phyloP scores from a whole-genome alignment of 148 eudicot species.

The Cornus controversa region DNA sequence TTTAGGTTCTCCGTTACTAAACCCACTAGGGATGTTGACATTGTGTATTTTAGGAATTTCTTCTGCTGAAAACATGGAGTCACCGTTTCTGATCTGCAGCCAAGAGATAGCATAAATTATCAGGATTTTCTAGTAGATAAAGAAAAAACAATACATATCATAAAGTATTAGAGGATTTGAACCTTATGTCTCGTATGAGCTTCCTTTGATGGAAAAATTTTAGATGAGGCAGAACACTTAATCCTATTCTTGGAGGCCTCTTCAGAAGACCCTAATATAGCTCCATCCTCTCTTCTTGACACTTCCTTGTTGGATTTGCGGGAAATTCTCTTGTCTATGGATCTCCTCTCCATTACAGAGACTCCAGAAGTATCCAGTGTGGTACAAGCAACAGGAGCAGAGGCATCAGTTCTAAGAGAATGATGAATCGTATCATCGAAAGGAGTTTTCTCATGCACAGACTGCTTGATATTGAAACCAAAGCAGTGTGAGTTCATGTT shows the following conservation, averaged over 20 bases:
- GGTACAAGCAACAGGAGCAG: conserved; percentile 24
- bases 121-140: not conserved
- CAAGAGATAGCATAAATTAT: conserved; percentile 18
- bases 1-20: conserved; percentile 30
- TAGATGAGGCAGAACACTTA: conserved; percentile 11
- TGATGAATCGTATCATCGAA: conserved; percentile 23
- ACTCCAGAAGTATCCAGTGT: conserved; percentile 25
- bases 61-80: conserved; percentile 29
- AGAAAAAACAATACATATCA: conserved; percentile 5
- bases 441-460: conserved; percentile 25
- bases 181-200: conserved; percentile 49
- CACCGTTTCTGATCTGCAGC: conserved; percentile 47
- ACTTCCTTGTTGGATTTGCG: conserved; percentile 42
- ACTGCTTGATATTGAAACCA: conserved; percentile 28
- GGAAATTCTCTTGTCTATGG: conserved; percentile 41
- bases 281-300: conserved; percentile 34
- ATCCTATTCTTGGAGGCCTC: conserved; percentile 26
- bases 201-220: conserved; percentile 26
- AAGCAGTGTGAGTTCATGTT: conserved; percentile 16
- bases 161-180: conserved; percentile 7
- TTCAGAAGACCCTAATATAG: conserved; percentile 25
- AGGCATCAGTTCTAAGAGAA: conserved; percentile 11
- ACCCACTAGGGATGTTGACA: conserved; percentile 19
- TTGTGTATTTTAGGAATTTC: conserved; percentile 28
- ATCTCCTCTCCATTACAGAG: conserved; percentile 37